Evolutionary conservation across 2,329 filamentous ascomycete species (phyloP).

Genomic region (Alternaria postmessia): DNA sequence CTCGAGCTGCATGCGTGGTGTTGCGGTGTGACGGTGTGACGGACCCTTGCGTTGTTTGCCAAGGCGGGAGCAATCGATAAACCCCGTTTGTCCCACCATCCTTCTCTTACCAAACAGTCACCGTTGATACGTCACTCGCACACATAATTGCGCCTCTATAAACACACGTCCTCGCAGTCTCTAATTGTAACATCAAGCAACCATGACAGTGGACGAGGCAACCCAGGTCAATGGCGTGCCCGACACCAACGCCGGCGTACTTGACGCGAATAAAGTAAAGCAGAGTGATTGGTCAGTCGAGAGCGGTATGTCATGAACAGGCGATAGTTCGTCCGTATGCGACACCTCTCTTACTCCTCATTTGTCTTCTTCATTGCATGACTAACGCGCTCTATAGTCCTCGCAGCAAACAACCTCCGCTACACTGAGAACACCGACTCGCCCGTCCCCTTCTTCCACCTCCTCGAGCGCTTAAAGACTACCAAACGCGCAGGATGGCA

Average conservation of each 20-base stretch:
- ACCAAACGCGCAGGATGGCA: constrained; percentile 97
- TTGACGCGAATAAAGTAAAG: constrained; percentile 37
- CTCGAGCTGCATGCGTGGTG: constrained; percentile 12
- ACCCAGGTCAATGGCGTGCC: constrained; percentile 54
- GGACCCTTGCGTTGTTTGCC: constrained; percentile 23
- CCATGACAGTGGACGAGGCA: constrained; percentile 45
- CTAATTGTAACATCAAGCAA: constrained; percentile 12
- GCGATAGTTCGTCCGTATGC: constrained; percentile 41
- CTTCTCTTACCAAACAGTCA: constrained; percentile 14
- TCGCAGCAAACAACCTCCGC: constrained; percentile 68
- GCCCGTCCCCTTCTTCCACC: constrained; percentile 90
- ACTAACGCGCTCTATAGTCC: constrained; percentile 56
- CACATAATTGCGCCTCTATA: background rate
- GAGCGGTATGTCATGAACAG: constrained; percentile 54
- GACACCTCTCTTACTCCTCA: constrained; percentile 31
- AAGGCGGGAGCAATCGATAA: constrained; percentile 33
- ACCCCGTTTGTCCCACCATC: constrained; percentile 10
- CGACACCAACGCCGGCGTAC: constrained; percentile 45
- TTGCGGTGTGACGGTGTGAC: constrained; percentile 24
- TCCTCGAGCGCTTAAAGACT: constrained; percentile 92
- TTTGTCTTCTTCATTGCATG: background rate
- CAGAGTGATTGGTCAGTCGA: constrained; percentile 53
- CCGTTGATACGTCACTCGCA: background rate
- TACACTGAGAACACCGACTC: constrained; percentile 70
- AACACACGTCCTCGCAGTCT: background rate